A percentile compares a stretch with the other conserved stretches of the same genome.
Evolutionary conservation across 768 basidiomycete species (phyloP).

Genomic region (Hypsizygus marmoreus): DNA sequence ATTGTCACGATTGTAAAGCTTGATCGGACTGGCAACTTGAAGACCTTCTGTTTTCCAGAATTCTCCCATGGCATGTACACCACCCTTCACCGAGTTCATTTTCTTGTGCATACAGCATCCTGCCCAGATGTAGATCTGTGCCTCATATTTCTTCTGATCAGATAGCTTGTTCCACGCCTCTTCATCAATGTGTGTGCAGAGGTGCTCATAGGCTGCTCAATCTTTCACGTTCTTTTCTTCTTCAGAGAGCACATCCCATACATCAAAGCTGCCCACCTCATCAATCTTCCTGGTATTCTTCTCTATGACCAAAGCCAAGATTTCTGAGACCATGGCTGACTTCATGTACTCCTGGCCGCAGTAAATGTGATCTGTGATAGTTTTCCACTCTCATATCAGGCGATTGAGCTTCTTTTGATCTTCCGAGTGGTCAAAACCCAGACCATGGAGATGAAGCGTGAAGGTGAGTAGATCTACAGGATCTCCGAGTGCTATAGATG

Average conservation of each 20-base stretch:
- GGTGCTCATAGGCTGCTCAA: not conserved
- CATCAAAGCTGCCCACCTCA: not conserved
- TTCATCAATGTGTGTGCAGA: constrained; percentile 10
- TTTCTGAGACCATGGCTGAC: not conserved
- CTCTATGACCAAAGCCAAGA: not conserved
- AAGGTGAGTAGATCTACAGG: not conserved
- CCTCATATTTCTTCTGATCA: not conserved
- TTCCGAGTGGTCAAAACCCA: constrained; percentile 22
- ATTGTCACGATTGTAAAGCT: constrained; percentile 27
- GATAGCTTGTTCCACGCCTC: constrained; percentile 9
- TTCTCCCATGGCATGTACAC: constrained; percentile 16
- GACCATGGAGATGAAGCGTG: not conserved
- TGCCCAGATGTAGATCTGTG: constrained; percentile 20
- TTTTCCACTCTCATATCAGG: not conserved
- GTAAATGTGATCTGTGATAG: not conserved
- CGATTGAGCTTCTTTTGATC: constrained; percentile 25
- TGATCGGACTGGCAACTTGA: constrained; percentile 13
- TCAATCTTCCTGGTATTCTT: not conserved
- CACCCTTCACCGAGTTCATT: constrained; percentile 24
- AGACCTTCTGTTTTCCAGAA: constrained; percentile 13
- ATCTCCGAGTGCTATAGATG: constrained; percentile 4
- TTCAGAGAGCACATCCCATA: not conserved
- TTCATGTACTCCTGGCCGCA: not conserved
- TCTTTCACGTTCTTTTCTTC: not conserved
- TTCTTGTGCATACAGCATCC: constrained; percentile 36